These are phyloP conservation scores for Kappamyces sp. DNA, from an alignment of 192 early-diverging fungal genomes.

Conservation along the genomic window DNA sequence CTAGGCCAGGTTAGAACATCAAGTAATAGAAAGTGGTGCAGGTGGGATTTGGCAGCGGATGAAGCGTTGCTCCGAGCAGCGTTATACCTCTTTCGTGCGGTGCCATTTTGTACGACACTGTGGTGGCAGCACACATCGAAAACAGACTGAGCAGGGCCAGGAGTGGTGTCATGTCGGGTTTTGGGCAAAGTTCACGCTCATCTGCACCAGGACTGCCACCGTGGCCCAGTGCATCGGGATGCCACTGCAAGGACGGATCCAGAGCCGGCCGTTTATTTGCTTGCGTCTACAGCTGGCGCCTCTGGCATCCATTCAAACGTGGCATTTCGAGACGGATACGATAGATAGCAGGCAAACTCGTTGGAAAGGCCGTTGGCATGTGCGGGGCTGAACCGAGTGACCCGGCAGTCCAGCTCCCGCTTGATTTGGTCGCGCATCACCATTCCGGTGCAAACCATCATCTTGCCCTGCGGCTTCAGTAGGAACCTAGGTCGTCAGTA, in stretches of 20 bases:
- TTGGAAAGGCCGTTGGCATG: constrained; percentile 69
- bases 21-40: constrained; percentile 74
- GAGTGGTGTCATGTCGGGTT: no score
- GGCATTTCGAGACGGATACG: no score
- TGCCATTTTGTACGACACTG: constrained; percentile 10
- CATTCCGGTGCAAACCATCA: constrained; percentile 55
- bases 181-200: no score
- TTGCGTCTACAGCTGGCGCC: no score
- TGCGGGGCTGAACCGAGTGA: constrained; percentile 56
- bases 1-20: constrained; percentile 81
- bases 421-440: constrained; percentile 50
- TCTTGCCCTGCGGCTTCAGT: constrained; percentile 28
- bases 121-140: constrained; percentile 2
- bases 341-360: constrained; percentile 42
- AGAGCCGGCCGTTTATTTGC: no score
- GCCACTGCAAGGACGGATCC: no score
- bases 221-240: no score
- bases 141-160: not conserved
- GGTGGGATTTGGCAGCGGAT: constrained; percentile 12
- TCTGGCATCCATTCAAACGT: no score
- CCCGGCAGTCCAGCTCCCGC: constrained; percentile 40
- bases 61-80: constrained; percentile 34
- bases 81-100: constrained; percentile 22
- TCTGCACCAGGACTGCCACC: no score
- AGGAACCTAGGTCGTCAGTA: not conserved